Base-by-base conservation (phyloP, 1,284 basidiomycete species). In the Ceratobasidium theobromae region DNA sequence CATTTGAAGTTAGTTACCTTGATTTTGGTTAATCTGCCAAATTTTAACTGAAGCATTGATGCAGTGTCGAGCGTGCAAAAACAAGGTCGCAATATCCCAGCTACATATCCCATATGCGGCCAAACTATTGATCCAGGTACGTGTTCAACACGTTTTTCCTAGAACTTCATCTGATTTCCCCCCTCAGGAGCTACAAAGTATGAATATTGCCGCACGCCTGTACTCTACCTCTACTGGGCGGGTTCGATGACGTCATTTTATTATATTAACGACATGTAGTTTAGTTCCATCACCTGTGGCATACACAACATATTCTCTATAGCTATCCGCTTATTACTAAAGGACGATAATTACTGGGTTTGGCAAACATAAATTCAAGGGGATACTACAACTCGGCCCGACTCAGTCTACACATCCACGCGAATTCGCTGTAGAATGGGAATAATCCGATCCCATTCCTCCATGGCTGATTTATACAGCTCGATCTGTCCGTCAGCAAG, bases 401-500 rank as follows among this genome's bases (percentile, higher is more conserved):
- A 46, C 43, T 11, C 4, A 23, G 23, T 9, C 27, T 71, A 91
- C 74, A 91, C 84, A 77, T 93, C 91, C 77, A 93, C 91, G 64
- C 90, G 86, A 79, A 93, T 93, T 64, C 89, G 88, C 76, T 92
- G 88, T 73, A 93, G 86, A 70, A 91, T 79, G 69, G 91, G 88
- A 82, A 92, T 91, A 75, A 93, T 89, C 76, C 89, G 80, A 64
- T 95, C 93, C 92, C 92, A 95, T 76, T 95, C 93, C 72, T 95
- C 91, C 89, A 95, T 90, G 67, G 88, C 84, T 87, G 91, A 69
- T 25, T 65, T 35, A 75, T 96, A 93, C 77, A 97, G 93, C 74
- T 94, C 92, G 69, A 98, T 93, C 76, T 99, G 90, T 1, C 95
- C 95, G 70, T 98, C 91, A 8, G 93, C 93, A 69, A 97, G 85